Base-by-base conservation (phyloP, 768 basidiomycete species). In the Mycena sanguinolenta region DNA sequence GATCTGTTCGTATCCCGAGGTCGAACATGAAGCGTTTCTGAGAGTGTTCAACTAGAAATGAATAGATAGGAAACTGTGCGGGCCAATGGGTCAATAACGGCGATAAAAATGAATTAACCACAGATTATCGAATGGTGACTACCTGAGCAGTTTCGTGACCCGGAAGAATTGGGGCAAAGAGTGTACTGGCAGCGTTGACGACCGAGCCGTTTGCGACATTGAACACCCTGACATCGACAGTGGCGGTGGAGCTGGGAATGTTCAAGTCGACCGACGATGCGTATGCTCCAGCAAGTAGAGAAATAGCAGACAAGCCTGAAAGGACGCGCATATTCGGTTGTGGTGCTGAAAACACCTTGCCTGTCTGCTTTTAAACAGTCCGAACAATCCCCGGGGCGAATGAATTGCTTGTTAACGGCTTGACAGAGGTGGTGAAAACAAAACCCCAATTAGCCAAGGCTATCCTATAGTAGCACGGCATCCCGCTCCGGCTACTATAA, bases 1-100 rank as follows among this genome's bases (percentile, higher is more conserved):
- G 39, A 39, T 73, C 69, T 54, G 65, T 73, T 21, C 72, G 55
- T 17, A 67, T 44, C 10, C 72, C 72, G 4, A 73, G 54, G 13
- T 70, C 68, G n/a, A 65, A 70, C 64, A 73, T 44, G 32, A 70
- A 16, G n/a, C 64, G 67, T 25, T 44, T 57, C 23, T 69, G 69
- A 4, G 57, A 36, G 30, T 69, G 65, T 27, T 72, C 71, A 9
- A 72, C 58, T 12, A 72, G 39, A 21, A 73, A 73, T 2, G 63
- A 36, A 53, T n/a, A 42, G 25, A 65, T 52, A 3, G 69, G 57
- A 14, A 70, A 25, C 21, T 49, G 14, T 8, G 38, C n/a, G n/a
- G n/a, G n/a, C n/a, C n/a, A n/a, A n/a, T n/a, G n/a, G n/a, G n/a
- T n/a, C n/a, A n/a, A n/a, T n/a, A n/a, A n/a, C n/a, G n/a, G n/a